These are phyloP conservation scores for Pseudozyma sp. DNA, from an alignment of 1,284 basidiomycete species.

Conservation along the genomic window DNA sequence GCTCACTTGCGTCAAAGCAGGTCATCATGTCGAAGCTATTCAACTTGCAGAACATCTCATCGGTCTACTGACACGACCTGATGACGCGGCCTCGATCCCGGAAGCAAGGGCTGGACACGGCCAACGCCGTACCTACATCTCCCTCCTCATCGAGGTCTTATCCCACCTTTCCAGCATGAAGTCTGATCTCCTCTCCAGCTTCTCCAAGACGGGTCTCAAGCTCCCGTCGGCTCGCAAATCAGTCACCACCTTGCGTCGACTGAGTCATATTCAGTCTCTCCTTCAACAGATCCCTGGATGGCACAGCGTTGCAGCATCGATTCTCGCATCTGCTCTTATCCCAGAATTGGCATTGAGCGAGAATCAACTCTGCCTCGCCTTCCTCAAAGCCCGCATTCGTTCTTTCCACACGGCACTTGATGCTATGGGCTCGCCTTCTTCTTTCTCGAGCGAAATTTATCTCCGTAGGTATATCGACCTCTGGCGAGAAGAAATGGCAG, in stretches of 20 bases:
- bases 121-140: conserved; percentile 69
- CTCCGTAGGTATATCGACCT: conserved; percentile 80
- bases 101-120: not conserved
- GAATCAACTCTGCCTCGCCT: conserved; percentile 77
- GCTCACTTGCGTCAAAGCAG: conserved; percentile 89
- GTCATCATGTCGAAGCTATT: conserved; percentile 89
- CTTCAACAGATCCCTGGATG: conserved; percentile 22
- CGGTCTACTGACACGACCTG: conserved; percentile 67
- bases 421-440: conserved; percentile 31
- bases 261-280: conserved; percentile 71
- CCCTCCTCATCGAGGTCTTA: conserved; percentile 80
- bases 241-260: conserved; percentile 83
- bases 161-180: conserved; percentile 76
- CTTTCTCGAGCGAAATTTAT: conserved; percentile 31
- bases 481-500: conserved; percentile 91
- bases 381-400: conserved; percentile 76
- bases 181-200: conserved; percentile 78
- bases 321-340: not conserved
- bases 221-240: conserved; percentile 89
- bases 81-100: not conserved
- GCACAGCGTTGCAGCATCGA: not conserved
- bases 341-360: conserved; percentile 72
- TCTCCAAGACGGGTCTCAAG: conserved; percentile 83
- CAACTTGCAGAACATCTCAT: conserved; percentile 80
- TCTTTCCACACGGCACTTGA: conserved; percentile 73